Conservation (phyloP, 768 basidiomycete genomes). For the Phaffia tasmanica region DNA sequence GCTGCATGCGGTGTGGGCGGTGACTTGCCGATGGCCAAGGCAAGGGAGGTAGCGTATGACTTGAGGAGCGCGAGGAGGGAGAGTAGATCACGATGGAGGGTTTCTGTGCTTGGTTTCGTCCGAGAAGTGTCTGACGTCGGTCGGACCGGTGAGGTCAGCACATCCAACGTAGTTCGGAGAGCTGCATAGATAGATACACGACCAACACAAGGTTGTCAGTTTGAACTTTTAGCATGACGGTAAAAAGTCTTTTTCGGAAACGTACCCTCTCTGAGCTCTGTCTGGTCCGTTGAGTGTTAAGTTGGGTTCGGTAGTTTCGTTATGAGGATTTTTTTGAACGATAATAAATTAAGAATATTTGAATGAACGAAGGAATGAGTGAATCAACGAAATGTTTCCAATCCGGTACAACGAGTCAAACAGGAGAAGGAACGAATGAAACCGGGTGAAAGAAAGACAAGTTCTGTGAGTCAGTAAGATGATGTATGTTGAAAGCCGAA, state of each 20-base stretch:
- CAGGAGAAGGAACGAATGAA: background rate
- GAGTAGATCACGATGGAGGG: background rate
- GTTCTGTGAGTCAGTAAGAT: background rate
- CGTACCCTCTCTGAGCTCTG: slow-evolving; percentile 6
- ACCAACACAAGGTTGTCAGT: too few relatives aligned
- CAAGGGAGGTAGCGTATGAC: slow-evolving; percentile 15
- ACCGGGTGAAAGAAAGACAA: slow-evolving; percentile 2
- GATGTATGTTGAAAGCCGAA: too few relatives aligned
- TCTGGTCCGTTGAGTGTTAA: background rate
- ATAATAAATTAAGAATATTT: background rate
- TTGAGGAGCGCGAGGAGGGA: slow-evolving; percentile 22
- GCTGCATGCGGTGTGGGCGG: slow-evolving; percentile 20
- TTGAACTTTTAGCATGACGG: too few relatives aligned
- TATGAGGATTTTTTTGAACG: background rate
- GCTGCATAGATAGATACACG: too few relatives aligned
- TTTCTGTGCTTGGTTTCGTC: background rate
- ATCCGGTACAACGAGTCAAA: background rate
- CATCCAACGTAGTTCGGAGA: too few relatives aligned
- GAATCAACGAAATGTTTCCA: background rate
- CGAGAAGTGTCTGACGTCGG: too few relatives aligned
- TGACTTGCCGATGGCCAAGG: slow-evolving; percentile 18
- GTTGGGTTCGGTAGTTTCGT: too few relatives aligned
- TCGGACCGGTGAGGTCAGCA: too few relatives aligned
- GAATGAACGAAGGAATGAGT: background rate
- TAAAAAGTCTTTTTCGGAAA: too few relatives aligned